These are phyloP conservation scores for Metarhizium brunneum DNA, from an alignment of 2,329 filamentous ascomycete genomes.

Conservation along the genomic window DNA sequence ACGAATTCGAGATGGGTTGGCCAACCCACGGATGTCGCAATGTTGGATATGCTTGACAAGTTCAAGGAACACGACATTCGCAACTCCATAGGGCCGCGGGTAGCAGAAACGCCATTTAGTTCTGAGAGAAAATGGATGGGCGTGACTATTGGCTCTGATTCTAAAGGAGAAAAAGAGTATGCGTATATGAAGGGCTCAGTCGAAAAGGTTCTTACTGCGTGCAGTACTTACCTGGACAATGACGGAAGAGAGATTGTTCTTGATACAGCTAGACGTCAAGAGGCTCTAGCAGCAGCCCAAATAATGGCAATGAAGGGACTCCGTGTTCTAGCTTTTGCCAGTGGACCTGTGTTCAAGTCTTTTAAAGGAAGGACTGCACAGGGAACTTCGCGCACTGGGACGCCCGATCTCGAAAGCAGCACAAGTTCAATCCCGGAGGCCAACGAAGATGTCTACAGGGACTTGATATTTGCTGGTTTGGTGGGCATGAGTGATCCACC, in stretches of 20 bases:
- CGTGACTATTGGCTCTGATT: conserved; percentile 64
- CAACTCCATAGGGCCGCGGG: conserved; percentile 71
- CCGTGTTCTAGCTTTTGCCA: conserved; percentile 87
- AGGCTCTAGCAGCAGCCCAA: conserved; percentile 72
- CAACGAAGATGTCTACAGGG: conserved; percentile 66
- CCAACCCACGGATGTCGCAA: conserved; percentile 95
- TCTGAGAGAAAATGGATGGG: conserved; percentile 99
- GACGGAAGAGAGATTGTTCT: conserved; percentile 82
- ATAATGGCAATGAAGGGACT: conserved; percentile 83
- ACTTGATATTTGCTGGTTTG: conserved; percentile 80
- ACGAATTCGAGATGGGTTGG: conserved; percentile 86
- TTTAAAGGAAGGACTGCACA: conserved; percentile 30
- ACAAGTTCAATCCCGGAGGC: conserved; percentile 33
- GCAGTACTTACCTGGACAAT: conserved; percentile 80
- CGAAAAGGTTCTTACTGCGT: conserved; percentile 76
- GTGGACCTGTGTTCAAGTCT: conserved; percentile 54
- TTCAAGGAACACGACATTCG: conserved; percentile 89
- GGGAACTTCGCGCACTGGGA: conserved; percentile 38
- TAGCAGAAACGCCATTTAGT: conserved; percentile 86
- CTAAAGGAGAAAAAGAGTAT: conserved; percentile 58
- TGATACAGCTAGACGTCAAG: conserved; percentile 64
- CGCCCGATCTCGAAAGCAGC: conserved; percentile 32
- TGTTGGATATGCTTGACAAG: conserved; percentile 83
- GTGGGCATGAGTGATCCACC: conserved; percentile 98
- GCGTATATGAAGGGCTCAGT: conserved; percentile 95